Evolutionary conservation across 768 basidiomycete species (phyloP), one percentile per base, ranked within the genome.

Genomic region (Auriculariales sp.): DNA sequence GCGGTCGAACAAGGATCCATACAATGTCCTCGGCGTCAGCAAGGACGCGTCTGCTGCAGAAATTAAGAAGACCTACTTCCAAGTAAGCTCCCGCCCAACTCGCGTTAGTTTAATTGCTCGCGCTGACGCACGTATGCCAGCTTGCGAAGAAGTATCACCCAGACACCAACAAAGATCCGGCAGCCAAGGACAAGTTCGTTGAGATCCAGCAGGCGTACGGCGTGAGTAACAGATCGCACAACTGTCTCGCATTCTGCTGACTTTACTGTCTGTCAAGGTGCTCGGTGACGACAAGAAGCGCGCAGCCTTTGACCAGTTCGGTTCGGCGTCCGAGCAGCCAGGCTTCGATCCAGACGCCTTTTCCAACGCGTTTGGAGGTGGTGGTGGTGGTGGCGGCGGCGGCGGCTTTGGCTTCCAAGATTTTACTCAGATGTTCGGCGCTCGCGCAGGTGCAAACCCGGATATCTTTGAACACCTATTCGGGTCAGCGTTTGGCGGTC

Each of bases 171-270:
- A 85, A 90, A 34, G 89, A 94, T 67, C 85, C 89, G 59, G 73
- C 71, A 44, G 89, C 94, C 0, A 82, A 89, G 57, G 87, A 86
- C 54, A 89, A 87, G 62, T 99, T 99, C 63, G 74, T 93, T 15
- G 94, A 99, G 64, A 97, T 98, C 51, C 95, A 98, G 62, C 77
- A 81, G 58, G 95, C 95, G 10, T 99, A 98, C 68, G 95, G 98
- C 65, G 94, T 97, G 55, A 56, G 81, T 66, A 27, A 45, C 44
- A 28, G 32, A 22, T 50, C 52, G 17, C 46, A 31, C 27, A n/a
- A 2, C n/a, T 31, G 22, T 28, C 30, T 29, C 14, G 29, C 35
- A 39, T 34, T 45, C 30, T 36, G 24, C 15, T 54, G 11, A 17
- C 24, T 32, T 36, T 50, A 47, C 15, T 9, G 46, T 49, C 14